Evolutionary conservation across 768 basidiomycete genomes (phyloP).

Genomic region (Cantharellus cinnabarinus): DNA sequence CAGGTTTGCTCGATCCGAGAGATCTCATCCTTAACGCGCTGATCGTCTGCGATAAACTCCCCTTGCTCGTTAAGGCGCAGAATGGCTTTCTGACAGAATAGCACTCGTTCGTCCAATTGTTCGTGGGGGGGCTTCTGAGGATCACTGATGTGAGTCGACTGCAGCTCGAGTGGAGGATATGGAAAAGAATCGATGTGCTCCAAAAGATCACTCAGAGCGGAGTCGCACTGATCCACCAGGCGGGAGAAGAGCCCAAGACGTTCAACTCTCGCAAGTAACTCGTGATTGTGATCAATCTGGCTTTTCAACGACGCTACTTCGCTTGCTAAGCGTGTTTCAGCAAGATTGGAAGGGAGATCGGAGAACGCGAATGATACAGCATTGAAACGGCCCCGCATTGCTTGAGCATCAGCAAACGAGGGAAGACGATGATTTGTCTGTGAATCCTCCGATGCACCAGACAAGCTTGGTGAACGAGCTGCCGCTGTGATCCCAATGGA

Average conservation of each 20-base stretch:
- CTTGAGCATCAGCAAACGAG: constrained; percentile 25
- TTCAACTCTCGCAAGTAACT: constrained; percentile 30
- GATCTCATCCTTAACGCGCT: constrained; percentile 37
- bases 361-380: constrained; percentile 27
- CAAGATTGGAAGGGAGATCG: constrained; percentile 24
- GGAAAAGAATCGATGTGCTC: constrained; percentile 79
- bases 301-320: constrained; percentile 40
- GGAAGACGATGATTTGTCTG: constrained; percentile 24
- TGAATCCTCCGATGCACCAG: neutral
- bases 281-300: constrained; percentile 34
- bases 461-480: constrained; percentile 21
- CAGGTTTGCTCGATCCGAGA: constrained; percentile 59
- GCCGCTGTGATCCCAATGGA: constrained; percentile 38
- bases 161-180: constrained; percentile 24
- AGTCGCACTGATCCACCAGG: constrained; percentile 37
- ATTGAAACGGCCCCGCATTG: constrained; percentile 28
- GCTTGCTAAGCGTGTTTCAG: constrained; percentile 26
- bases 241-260: constrained; percentile 34
- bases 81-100: constrained; percentile 38
- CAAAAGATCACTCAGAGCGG: constrained; percentile 62
- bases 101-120: constrained; percentile 39
- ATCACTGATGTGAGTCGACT: constrained; percentile 28
- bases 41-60: constrained; percentile 31
- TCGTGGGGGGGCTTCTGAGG: constrained; percentile 35
- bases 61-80: constrained; percentile 26